Conservation (phyloP, 2,329 filamentous ascomycete genomes). For the Xylaria sp. region DNA sequence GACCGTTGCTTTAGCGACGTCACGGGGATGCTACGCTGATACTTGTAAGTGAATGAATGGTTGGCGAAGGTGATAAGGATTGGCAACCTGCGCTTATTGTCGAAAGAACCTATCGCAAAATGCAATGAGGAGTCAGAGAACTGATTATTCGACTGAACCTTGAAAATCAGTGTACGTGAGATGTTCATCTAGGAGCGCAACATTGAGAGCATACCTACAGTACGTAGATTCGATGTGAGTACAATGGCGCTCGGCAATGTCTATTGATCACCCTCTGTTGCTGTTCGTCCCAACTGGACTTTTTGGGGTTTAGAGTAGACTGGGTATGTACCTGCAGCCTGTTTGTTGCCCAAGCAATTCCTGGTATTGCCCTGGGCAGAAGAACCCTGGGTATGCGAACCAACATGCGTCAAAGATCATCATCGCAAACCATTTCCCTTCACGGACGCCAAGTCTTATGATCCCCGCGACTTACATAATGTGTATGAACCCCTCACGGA, state of each 20-base stretch:
- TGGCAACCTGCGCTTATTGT: constrained; percentile 1
- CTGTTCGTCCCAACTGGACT: neutral
- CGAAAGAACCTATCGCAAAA: neutral
- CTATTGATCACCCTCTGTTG: neutral
- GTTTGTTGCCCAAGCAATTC: constrained; percentile 11
- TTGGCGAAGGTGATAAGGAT: constrained; percentile 8
- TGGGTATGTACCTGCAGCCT: constrained; percentile 28
- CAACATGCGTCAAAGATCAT: neutral
- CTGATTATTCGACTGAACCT: neutral
- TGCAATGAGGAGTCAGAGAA: neutral
- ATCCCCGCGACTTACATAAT: constrained; percentile 23
- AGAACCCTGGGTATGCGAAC: neutral
- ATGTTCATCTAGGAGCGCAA: constrained; percentile 1
- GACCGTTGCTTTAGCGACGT: constrained; percentile 24
- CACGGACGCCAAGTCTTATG: constrained; percentile 26
- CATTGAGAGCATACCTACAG: neutral
- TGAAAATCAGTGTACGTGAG: neutral
- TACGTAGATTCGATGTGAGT: neutral
- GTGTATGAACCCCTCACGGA: constrained; percentile 22
- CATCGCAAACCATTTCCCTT: constrained; percentile 32
- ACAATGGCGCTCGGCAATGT: neutral
- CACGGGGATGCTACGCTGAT: constrained; percentile 25
- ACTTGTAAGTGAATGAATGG: constrained; percentile 33
- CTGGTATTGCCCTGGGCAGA: neutral
- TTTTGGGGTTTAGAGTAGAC: neutral